These are phyloP conservation scores for Fusarium sp. DNA, from an alignment of 2,329 filamentous ascomycete species.

Conservation along the genomic window DNA sequence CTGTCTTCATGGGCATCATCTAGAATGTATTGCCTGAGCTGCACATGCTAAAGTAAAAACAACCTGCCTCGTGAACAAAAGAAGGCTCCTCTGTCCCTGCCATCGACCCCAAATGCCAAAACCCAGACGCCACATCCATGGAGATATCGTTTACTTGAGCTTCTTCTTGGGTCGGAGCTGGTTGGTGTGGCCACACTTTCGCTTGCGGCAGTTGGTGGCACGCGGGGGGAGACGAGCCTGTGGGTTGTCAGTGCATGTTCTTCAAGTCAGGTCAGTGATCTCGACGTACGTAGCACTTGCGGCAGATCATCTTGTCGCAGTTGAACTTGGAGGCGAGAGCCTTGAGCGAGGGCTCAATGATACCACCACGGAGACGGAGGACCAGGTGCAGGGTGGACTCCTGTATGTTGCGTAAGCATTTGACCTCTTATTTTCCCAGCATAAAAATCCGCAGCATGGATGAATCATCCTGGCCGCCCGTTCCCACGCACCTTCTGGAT, in stretches of 20 bases:
- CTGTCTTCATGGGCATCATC: constrained; percentile 47
- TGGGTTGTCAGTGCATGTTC: neutral
- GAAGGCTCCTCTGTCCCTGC: constrained; percentile 48
- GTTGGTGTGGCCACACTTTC: constrained; percentile 99
- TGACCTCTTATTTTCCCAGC: neutral
- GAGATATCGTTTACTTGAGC: constrained; percentile 75
- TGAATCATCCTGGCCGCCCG: neutral
- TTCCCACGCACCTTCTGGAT: constrained; percentile 87
- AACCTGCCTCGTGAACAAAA: constrained; percentile 51
- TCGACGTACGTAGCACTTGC: constrained; percentile 96
- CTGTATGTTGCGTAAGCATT: constrained; percentile 59
- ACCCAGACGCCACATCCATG: constrained; percentile 59
- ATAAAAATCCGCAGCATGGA: neutral
- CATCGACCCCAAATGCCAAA: constrained; percentile 53
- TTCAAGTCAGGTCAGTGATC: neutral
- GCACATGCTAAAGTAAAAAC: constrained; percentile 55
- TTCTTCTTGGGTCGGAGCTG: constrained; percentile 99
- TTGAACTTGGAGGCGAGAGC: constrained; percentile 99
- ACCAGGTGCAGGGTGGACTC: constrained; percentile 99
- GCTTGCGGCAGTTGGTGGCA: constrained; percentile 99
- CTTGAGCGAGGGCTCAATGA: constrained; percentile 99
- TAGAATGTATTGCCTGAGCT: constrained; percentile 52
- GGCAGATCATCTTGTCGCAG: constrained; percentile 99
- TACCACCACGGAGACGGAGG: constrained; percentile 98
- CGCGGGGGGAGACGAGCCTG: constrained; percentile 89